Conservation (phyloP, 2,329 filamentous ascomycete species). For the Fusarium oxysporum region DNA sequence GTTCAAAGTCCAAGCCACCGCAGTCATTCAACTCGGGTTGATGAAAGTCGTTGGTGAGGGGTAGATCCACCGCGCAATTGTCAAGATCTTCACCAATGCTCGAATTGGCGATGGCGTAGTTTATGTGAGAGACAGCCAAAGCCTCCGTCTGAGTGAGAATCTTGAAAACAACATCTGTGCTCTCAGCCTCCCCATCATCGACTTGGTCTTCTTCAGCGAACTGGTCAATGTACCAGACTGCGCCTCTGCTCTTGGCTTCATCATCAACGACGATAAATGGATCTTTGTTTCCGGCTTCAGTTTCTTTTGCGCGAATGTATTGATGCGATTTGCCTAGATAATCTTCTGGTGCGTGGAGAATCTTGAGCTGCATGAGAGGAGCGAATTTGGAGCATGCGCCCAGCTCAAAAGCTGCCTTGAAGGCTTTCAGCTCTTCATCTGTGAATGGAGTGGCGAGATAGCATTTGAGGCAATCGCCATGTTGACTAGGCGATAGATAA, state of each 20-base stretch:
- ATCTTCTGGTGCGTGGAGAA: not conserved
- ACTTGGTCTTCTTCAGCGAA: not conserved
- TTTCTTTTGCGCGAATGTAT: not conserved
- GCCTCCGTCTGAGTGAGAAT: not conserved
- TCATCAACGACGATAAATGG: not conserved
- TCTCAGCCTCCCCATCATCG: not conserved
- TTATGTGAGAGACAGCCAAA: not conserved
- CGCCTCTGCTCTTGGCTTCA: not conserved
- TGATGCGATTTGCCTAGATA: constrained; percentile 5
- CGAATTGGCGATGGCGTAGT: not conserved
- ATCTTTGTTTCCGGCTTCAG: not conserved
- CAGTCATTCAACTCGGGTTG: not conserved
- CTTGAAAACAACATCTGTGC: constrained; percentile 2
- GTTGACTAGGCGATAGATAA: not conserved
- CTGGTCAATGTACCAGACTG: constrained; percentile 2
- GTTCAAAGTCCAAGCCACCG: not conserved
- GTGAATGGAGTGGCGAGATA: not conserved
- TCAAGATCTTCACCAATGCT: not conserved
- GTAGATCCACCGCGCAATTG: not conserved
- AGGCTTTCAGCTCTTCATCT: not conserved
- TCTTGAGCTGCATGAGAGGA: not conserved
- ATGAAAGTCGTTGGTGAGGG: constrained; percentile 5
- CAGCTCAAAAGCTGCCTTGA: constrained; percentile 1
- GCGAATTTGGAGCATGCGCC: constrained; percentile 1
- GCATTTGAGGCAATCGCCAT: not conserved